These are phyloP conservation scores for Candida argentea DNA, from an alignment of 805 yeast genomes.

Conservation along the genomic window DNA sequence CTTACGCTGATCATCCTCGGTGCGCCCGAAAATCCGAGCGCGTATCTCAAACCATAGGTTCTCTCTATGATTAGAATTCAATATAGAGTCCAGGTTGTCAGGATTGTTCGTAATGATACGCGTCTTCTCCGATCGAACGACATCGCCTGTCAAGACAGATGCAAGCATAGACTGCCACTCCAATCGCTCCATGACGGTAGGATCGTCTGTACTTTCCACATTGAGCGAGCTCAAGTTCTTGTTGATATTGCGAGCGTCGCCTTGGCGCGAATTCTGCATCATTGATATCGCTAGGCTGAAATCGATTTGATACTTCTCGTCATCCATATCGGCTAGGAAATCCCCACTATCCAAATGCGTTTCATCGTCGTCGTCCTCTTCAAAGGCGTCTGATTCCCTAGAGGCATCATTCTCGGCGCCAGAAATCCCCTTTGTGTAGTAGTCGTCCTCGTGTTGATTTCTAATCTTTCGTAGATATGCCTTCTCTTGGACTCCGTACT, in stretches of 20 bases:
- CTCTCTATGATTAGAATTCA: slow-evolving; percentile 50
- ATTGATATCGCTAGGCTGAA: slow-evolving; percentile 28
- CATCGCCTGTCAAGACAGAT: slow-evolving; percentile 89
- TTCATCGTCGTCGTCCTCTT: slow-evolving; percentile 21
- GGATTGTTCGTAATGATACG: slow-evolving; percentile 43
- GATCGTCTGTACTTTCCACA: slow-evolving; percentile 31
- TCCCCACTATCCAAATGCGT: slow-evolving; percentile 24
- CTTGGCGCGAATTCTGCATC: slow-evolving; percentile 15
- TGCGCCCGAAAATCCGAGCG: slow-evolving; percentile 71
- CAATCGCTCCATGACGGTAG: slow-evolving; percentile 58
- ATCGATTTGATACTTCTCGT: slow-evolving; percentile 39
- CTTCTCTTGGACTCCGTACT: slow-evolving; percentile 54
- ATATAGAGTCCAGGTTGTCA: slow-evolving; percentile 34
- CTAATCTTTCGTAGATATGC: slow-evolving; percentile 54
- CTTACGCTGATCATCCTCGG: slow-evolving; percentile 68
- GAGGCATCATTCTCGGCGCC: slow-evolving; percentile 24
- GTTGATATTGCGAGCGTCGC: slow-evolving; percentile 9
- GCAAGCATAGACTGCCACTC: slow-evolving; percentile 96
- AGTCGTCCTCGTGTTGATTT: slow-evolving; percentile 56
- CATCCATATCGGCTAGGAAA: slow-evolving; percentile 30
- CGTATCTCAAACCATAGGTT: slow-evolving; percentile 82
- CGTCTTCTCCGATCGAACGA: slow-evolving; percentile 81
- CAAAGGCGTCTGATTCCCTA: slow-evolving; percentile 14
- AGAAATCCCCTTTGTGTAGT: slow-evolving; percentile 58
- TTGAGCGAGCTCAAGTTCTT: slow-evolving; percentile 26